Conservation (phyloP, 108 stramenopile species). For the Pseudonitzschia multistriata region DNA sequence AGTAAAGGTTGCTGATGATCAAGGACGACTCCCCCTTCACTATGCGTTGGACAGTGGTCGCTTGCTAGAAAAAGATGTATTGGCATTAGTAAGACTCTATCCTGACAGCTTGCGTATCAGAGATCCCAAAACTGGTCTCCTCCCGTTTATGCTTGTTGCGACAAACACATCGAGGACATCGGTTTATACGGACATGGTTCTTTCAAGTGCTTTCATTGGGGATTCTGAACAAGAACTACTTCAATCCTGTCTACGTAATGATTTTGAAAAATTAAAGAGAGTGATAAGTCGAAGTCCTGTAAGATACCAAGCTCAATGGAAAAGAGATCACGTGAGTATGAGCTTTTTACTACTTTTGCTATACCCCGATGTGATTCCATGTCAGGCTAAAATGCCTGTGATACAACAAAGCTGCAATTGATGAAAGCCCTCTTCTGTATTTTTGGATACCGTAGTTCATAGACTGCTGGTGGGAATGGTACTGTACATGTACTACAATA, state of each 20-base stretch:
- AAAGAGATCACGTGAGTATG: conserved; percentile 20
- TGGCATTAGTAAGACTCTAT: conserved; percentile 14
- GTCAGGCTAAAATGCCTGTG: no score
- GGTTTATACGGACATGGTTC: neutral
- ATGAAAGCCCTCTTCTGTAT: no score
- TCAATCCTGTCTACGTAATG: neutral
- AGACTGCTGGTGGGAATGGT: no score
- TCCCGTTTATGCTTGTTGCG: conserved; percentile 30
- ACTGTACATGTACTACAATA: no score
- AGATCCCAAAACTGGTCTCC: conserved; percentile 33
- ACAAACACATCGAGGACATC: neutral
- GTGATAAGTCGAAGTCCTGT: neutral
- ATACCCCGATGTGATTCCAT: conserved; percentile 11
- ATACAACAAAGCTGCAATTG: no score
- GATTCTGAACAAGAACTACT: neutral
- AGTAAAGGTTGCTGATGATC: conserved; percentile 11
- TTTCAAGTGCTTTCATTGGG: neutral
- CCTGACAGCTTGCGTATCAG: conserved; percentile 24
- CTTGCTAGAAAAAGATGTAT: neutral
- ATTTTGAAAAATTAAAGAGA: neutral
- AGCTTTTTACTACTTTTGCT: conserved; percentile 8
- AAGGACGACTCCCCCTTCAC: conserved; percentile 36
- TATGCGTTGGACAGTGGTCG: conserved; percentile 23
- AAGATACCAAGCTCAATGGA: conserved; percentile 19
- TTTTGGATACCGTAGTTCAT: no score